Evolutionary conservation across 2,329 filamentous ascomycete genomes (phyloP).

Genomic region (Ceratocystis eucalypticola): DNA sequence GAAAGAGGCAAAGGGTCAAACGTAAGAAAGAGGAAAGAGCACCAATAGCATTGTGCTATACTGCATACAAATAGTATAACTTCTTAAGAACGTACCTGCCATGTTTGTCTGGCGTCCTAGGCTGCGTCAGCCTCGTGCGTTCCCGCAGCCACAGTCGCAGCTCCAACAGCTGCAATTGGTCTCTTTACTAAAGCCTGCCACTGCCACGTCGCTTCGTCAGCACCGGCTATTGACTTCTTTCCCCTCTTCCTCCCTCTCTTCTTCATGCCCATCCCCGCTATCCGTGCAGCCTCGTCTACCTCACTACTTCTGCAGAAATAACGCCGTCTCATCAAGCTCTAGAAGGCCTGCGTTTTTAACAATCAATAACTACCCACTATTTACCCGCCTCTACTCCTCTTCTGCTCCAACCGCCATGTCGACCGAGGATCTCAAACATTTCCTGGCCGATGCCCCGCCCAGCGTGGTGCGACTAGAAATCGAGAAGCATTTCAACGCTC

Average conservation of each 20-base stretch:
- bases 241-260: not conserved
- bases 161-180: slow-evolving; percentile 3
- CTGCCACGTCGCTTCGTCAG: slow-evolving; percentile 7
- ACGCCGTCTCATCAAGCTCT: not conserved
- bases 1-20: not conserved
- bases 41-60: slow-evolving; percentile 3
- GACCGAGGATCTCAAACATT: slow-evolving; percentile 54
- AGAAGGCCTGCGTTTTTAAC: not conserved
- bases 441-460: slow-evolving; percentile 82
- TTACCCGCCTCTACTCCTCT: slow-evolving; percentile 19
- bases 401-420: slow-evolving; percentile 33
- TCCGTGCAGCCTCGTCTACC: not conserved
- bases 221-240: slow-evolving; percentile 7
- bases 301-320: not conserved
- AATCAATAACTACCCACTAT: not conserved
- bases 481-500: slow-evolving; percentile 76
- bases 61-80: not conserved
- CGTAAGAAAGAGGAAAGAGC: not conserved
- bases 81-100: not conserved
- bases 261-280: not conserved
- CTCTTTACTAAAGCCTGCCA: slow-evolving; percentile 12
- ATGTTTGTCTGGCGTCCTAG: slow-evolving; percentile 13
- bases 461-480: slow-evolving; percentile 79
- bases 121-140: slow-evolving; percentile 18
- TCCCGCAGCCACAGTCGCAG: slow-evolving; percentile 14